Conservation (phyloP, 495 filamentous ascomycete species). For the Lasiosphaeria hispida region DNA sequence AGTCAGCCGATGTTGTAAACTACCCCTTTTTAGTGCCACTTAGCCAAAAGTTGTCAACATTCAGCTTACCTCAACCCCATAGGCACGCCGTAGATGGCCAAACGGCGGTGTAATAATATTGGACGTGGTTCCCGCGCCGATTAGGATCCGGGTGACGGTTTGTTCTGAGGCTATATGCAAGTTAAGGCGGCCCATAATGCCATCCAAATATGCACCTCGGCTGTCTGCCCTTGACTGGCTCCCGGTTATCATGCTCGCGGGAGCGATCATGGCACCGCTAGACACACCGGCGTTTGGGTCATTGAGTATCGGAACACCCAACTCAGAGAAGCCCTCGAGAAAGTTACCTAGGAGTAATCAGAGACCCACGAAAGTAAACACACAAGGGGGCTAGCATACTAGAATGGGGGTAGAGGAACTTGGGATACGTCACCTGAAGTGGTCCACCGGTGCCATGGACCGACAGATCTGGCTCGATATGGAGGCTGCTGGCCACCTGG, state of each 20-base stretch:
- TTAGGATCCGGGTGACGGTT: conserved; percentile 42
- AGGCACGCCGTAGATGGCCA: conserved; percentile 26
- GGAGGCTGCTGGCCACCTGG: conserved; percentile 20
- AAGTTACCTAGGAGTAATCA: conserved; percentile 44
- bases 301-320: conserved; percentile 47
- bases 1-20: conserved; percentile 15
- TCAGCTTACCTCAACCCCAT: conserved; percentile 24
- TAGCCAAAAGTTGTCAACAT: background rate
- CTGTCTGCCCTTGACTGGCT: conserved; percentile 54
- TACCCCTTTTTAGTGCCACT: conserved; percentile 14
- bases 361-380: background rate
- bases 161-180: conserved; percentile 45
- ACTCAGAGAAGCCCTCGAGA: conserved; percentile 45
- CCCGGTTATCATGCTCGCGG: conserved; percentile 43
- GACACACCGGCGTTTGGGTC: conserved; percentile 48
- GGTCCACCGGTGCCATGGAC: conserved; percentile 41
- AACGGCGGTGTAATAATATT: conserved; percentile 33
- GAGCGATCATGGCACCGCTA: conserved; percentile 46
- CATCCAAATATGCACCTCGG: conserved; percentile 45
- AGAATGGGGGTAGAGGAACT: conserved; percentile 47
- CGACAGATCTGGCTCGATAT: conserved; percentile 39
- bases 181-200: conserved; percentile 42
- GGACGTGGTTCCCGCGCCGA: conserved; percentile 11
- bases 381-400: conserved; percentile 29
- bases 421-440: conserved; percentile 53